Conservation (phyloP, 495 filamentous ascomycete genomes). For the Trichocladium uniseriatum region DNA sequence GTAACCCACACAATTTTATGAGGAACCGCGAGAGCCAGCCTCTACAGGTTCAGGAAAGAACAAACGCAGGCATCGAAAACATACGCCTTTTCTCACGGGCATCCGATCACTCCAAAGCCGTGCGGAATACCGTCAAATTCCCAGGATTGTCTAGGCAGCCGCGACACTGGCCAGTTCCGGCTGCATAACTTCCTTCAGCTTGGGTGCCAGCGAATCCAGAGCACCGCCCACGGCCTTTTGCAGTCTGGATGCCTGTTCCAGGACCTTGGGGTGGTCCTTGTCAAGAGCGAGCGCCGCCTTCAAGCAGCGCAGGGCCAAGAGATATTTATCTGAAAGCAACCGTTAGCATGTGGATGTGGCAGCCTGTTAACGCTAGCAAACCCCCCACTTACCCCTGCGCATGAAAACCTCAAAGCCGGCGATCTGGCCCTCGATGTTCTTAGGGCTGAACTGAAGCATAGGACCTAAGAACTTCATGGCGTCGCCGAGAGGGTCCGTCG, state of each 20-base stretch:
- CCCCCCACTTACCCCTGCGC: slow-evolving; percentile 65
- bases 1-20: background rate
- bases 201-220: slow-evolving; percentile 45
- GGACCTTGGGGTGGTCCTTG: slow-evolving; percentile 60
- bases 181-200: slow-evolving; percentile 57
- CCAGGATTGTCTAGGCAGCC: background rate
- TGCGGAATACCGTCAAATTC: background rate
- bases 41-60: background rate
- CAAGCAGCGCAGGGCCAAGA: slow-evolving; percentile 79
- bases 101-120: too few species aligned
- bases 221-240: slow-evolving; percentile 51
- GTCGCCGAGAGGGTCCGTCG: slow-evolving; percentile 72
- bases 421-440: slow-evolving; percentile 71
- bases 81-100: background rate
- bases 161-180: slow-evolving; percentile 51
- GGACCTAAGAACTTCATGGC: slow-evolving; percentile 79
- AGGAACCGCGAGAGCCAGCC: background rate
- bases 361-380: too few species aligned
- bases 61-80: background rate
- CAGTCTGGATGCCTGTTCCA: slow-evolving; percentile 66
- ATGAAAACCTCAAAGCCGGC: slow-evolving; percentile 86
- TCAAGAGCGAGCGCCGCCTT: slow-evolving; percentile 61
- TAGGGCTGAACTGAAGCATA: slow-evolving; percentile 71
- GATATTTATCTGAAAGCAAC: slow-evolving; percentile 55
- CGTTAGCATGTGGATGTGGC: slow-evolving; percentile 26